Conservation (phyloP, 2,329 filamentous ascomycete species). For the Stagonosporopsis tanaceti region DNA sequence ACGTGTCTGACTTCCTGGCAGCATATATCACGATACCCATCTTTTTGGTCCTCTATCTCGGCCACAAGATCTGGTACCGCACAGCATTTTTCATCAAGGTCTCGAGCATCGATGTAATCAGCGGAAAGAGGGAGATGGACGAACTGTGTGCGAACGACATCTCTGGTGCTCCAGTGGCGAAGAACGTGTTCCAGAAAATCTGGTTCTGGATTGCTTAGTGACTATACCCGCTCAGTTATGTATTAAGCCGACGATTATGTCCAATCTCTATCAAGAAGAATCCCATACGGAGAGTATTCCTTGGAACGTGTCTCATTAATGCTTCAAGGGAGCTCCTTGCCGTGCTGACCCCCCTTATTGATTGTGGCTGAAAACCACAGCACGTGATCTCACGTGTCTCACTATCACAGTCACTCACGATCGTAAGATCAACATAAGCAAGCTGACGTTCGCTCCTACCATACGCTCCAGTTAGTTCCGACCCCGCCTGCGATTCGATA, state of each 20-base stretch:
- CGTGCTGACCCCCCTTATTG: not conserved
- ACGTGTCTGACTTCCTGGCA: conserved; percentile 59
- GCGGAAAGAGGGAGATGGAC: conserved; percentile 48
- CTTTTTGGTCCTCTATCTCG: conserved; percentile 45
- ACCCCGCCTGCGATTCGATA: not conserved
- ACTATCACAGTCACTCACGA: not conserved
- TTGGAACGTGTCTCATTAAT: not conserved
- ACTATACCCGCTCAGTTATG: not conserved
- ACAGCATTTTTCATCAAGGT: conserved; percentile 41
- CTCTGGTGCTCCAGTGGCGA: conserved; percentile 41
- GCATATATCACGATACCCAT: conserved; percentile 57
- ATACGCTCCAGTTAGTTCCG: not conserved
- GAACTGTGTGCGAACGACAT: conserved; percentile 45
- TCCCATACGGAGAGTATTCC: not conserved
- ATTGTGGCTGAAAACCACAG: not conserved
- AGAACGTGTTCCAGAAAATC: conserved; percentile 43
- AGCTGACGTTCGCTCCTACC: conserved; percentile 3
- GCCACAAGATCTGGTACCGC: conserved; percentile 44
- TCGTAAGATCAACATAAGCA: not conserved
- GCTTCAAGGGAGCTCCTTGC: not conserved
- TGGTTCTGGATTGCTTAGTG: conserved; percentile 51
- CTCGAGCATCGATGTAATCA: conserved; percentile 44
- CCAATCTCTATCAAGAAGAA: conserved; percentile 4
- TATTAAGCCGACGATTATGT: not conserved
- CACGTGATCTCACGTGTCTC: not conserved